A percentile compares a stretch with the other conserved stretches of the same genome.
These are phyloP conservation scores for Micractinium sp. DNA, from an alignment of 139 green algal genomes.

Conservation along the genomic window DNA sequence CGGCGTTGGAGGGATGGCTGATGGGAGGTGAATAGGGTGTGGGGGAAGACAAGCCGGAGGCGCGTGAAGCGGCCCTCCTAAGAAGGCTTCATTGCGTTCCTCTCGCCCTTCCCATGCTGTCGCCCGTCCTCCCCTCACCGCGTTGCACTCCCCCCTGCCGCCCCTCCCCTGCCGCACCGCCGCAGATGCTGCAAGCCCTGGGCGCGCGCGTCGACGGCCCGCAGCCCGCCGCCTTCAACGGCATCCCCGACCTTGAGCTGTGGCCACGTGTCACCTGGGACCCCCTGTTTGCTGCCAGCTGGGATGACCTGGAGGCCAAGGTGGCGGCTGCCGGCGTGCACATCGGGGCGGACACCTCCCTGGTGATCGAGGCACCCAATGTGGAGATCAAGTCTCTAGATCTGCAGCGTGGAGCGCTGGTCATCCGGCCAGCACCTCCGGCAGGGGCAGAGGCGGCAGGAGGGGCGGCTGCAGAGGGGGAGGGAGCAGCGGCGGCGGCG, in stretches of 20 bases:
- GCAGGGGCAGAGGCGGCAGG: constrained; percentile 13
- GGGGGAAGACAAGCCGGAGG: too few species aligned
- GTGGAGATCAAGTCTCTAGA: constrained; percentile 67
- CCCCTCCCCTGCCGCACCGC: neutral
- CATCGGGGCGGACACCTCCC: constrained; percentile 51
- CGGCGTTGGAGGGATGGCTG: neutral
- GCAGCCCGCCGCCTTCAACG: constrained; percentile 53
- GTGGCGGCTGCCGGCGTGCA: constrained; percentile 44
- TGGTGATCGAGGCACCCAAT: constrained; percentile 79
- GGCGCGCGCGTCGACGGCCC: constrained; percentile 57
- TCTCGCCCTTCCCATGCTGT: too few species aligned
- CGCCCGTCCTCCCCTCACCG: too few species aligned
- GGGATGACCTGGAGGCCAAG: constrained; percentile 73
- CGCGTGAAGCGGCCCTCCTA: too few species aligned
- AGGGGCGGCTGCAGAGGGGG: neutral
- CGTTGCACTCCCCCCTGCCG: neutral
- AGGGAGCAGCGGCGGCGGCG: constrained; percentile 42
- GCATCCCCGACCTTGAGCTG: constrained; percentile 58
- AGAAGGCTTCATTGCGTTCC: too few species aligned
- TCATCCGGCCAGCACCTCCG: constrained; percentile 48
- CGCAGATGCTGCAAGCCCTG: constrained; percentile 50
- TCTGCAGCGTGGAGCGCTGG: constrained; percentile 78
- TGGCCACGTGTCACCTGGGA: constrained; percentile 82
- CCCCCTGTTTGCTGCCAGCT: constrained; percentile 78
- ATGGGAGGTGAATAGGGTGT: too few species aligned